phyloP scores from a whole-genome alignment of 73 alveolate species.

The Tetrahymena elliotti region DNA sequence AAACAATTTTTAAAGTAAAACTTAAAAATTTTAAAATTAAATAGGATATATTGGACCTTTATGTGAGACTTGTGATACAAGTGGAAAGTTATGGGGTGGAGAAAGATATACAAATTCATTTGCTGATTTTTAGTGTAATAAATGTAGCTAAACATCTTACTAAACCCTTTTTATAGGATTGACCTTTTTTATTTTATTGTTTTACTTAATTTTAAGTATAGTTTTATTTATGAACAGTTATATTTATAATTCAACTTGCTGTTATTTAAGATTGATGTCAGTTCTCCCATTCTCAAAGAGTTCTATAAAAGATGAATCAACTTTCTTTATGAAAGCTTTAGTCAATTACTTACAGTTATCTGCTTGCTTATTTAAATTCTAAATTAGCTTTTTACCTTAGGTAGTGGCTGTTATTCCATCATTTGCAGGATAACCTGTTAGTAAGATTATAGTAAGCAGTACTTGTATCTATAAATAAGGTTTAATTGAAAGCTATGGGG shows the following conservation, averaged over 20 bases:
- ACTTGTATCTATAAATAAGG: background rate
- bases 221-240: background rate
- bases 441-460: background rate
- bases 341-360: background rate
- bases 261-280: background rate
- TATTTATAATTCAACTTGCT: background rate
- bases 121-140: background rate
- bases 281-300: background rate
- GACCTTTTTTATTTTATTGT: background rate
- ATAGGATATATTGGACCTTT: background rate
- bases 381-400: background rate
- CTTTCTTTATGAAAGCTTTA: background rate
- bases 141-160: background rate
- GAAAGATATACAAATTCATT: background rate
- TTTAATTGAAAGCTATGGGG: background rate
- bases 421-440: background rate
- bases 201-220: background rate
- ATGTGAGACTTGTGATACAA: background rate
- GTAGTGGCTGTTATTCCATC: background rate
- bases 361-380: background rate
- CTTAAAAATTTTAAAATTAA: background rate
- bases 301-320: background rate
- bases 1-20: background rate
- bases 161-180: background rate
- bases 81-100: background rate